Conservation (phyloP, 78 protist genomes). For the Speleostelium caveatum region DNA sequence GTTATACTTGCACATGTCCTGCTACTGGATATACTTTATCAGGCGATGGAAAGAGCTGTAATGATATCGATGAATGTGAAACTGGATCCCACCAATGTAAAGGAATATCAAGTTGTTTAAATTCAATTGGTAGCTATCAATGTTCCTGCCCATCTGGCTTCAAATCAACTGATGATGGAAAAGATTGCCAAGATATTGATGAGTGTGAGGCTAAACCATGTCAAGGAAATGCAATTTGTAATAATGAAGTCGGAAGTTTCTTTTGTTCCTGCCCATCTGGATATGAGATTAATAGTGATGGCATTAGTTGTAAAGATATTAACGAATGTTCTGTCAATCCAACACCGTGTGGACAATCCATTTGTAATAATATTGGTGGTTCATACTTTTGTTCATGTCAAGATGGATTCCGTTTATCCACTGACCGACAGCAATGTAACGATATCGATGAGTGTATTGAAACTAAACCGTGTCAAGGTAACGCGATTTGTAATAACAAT, state of each 20-base stretch:
- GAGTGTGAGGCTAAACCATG: neutral
- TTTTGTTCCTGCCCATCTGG: neutral
- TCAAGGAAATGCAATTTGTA: neutral
- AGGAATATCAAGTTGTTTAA: neutral
- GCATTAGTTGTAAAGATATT: neutral
- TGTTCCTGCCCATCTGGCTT: neutral
- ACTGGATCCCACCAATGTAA: neutral
- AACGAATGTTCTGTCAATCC: neutral
- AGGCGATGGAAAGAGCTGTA: neutral
- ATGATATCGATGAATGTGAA: neutral
- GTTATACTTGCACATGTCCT: too few relatives aligned
- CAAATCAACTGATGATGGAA: neutral
- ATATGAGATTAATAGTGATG: neutral
- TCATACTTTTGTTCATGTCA: neutral
- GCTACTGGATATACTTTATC: neutral
- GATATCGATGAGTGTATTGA: neutral
- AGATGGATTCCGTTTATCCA: neutral
- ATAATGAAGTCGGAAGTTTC: neutral
- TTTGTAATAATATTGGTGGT: neutral
- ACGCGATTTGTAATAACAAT: neutral
- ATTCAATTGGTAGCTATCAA: neutral
- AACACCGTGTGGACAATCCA: neutral
- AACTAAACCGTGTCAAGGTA: neutral
- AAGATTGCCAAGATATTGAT: neutral
- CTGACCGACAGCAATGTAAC: neutral